A percentile compares a stretch with the other conserved stretches of the same genome.
phyloP scores from a whole-genome alignment of 2,329 filamentous ascomycete genomes.

The Pezizomycotina sp. region DNA sequence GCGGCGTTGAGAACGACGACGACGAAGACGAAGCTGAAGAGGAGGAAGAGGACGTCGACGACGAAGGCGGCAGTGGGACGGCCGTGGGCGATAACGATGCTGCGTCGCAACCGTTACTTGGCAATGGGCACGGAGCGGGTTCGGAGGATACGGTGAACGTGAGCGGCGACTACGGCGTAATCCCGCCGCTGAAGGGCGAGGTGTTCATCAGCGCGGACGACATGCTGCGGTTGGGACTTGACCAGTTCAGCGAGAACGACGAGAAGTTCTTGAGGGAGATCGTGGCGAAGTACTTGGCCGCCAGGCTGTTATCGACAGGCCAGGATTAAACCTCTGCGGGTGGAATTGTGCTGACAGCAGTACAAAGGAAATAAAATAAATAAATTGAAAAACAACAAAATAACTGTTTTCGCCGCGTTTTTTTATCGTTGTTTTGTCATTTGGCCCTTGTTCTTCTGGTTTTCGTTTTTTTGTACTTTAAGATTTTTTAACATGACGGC shows the following conservation, averaged over 20 bases:
- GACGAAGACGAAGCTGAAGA: conserved; percentile 30
- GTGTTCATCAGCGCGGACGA: conserved; percentile 47
- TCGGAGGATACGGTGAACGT: conserved; percentile 7
- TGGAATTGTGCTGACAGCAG: too few relatives aligned
- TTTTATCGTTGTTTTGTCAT: too few relatives aligned
- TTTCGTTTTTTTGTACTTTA: too few relatives aligned
- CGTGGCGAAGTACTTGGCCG: too few relatives aligned
- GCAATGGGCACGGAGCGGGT: neutral
- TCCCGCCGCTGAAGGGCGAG: too few relatives aligned
- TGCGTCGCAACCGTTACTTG: neutral
- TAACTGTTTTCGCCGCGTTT: too few relatives aligned
- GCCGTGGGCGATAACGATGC: conserved; percentile 19
- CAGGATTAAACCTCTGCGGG: too few relatives aligned
- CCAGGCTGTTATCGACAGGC: too few relatives aligned
- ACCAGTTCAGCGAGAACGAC: conserved; percentile 58
- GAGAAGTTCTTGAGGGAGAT: conserved; percentile 50
- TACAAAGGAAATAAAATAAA: too few relatives aligned
- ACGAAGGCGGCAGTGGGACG: conserved; percentile 13
- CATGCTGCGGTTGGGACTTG: conserved; percentile 55
- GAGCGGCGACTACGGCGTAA: conserved; percentile 23
- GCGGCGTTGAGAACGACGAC: conserved; percentile 29
- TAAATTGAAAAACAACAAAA: too few relatives aligned
- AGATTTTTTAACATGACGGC: too few relatives aligned
- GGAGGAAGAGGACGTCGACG: conserved; percentile 9
- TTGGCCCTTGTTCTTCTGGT: too few relatives aligned